phyloP scores from a whole-genome alignment of 2,329 filamentous ascomycete species.

The Rhynchosporium graminicola region DNA sequence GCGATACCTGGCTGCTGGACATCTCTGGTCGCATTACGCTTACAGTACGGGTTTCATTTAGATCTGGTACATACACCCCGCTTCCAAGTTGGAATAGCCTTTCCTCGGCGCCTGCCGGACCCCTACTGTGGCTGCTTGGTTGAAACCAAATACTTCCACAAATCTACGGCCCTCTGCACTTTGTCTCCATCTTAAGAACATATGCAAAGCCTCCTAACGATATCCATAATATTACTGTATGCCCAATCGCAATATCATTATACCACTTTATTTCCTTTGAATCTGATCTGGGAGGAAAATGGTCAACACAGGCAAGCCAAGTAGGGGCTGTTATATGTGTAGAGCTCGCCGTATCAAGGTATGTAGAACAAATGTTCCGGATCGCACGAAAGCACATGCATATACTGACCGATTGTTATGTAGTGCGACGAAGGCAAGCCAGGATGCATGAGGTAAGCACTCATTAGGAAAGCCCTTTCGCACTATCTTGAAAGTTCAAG shows the following conservation, averaged over 20 bases:
- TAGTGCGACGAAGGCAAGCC: constrained; percentile 68
- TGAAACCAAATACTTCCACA: constrained; percentile 3
- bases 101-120: background rate
- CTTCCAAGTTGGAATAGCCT: background rate
- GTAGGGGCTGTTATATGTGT: constrained; percentile 70
- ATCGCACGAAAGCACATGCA: background rate
- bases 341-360: constrained; percentile 61
- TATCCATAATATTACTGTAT: background rate
- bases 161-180: background rate
- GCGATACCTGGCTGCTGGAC: background rate
- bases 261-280: background rate
- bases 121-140: background rate
- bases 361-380: background rate
- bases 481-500: too few relatives aligned
- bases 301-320: constrained; percentile 65
- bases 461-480: too few relatives aligned
- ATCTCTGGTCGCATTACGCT: background rate
- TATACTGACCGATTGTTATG: constrained; percentile 2
- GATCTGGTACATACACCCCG: background rate
- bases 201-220: background rate
- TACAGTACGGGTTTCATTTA: constrained; percentile 10
- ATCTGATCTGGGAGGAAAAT: constrained; percentile 43
- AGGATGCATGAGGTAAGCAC: constrained; percentile 54
- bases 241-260: constrained; percentile 18
- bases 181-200: constrained; percentile 2